Base-by-base conservation (phyloP, 2,329 filamentous ascomycete genomes). In the Pseudonectria buxi region DNA sequence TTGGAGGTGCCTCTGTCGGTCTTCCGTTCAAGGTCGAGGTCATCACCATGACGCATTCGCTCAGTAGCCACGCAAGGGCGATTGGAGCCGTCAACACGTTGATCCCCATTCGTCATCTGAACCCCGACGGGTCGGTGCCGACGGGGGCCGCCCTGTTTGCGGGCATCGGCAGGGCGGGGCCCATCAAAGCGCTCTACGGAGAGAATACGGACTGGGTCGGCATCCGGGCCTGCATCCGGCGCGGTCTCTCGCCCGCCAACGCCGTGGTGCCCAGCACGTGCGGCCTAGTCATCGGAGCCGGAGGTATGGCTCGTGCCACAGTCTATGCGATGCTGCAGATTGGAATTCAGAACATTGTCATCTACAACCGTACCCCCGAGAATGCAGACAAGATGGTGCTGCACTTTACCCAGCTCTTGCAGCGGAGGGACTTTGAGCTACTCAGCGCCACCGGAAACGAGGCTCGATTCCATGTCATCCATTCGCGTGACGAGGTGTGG, bases 151-250 rank as follows among this genome's bases (percentile, higher is more conserved):
- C 76, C 7, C 59, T 70, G 13, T 68, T 69, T 40, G 60, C 63
- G n/a, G 69, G 75, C 40, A 45, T 58, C 22, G 81, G 81, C 43
- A 70, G 76, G 28, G 71, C 78, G 2, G 83, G 83, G 0, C 74
- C 78, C 0, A 74, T 86, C 6, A 73, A 74, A 42, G 81, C 79
- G 0, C 65, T 88, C 0, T 85, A 86, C 43, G 85, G 83, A 2
- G 83, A 88, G 39, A 89, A 89, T 40, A 88, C 83, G 0, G 84
- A 89, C 55, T 89, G 84, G 80, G 82, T 87, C 24, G 84, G 84
- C 5, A 84, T 89, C 28, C 68, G 81, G 35, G 82, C 81, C 3
- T 87, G 82, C 51, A 74, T 89, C 28, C 72, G 79, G 6, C 71
- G 82, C 24, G 83, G 83, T 2, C 65, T 88, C 2, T 87, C 83